Evolutionary conservation across 169 alveolate species (phyloP), one percentile per base, ranked within the genome.

Genomic region (Eimeria brunetti): DNA sequence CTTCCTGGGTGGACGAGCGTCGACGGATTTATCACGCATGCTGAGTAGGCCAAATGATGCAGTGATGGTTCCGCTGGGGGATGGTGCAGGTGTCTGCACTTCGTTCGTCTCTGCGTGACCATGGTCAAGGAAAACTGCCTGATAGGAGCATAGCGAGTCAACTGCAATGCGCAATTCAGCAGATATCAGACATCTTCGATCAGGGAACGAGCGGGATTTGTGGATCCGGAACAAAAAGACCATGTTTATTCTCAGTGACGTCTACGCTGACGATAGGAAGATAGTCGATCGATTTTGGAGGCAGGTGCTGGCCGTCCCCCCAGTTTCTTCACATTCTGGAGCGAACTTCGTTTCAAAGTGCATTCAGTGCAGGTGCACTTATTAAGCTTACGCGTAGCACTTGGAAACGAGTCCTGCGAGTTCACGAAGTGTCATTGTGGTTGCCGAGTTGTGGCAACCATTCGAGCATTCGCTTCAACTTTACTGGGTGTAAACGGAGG

Each of bases 121-220:
- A 5, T 49, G 38, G n/a, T 6, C 22, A 1, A 44, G 69, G 67
- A 14, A 27, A 22, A 0, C n/a, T 24, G 36, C 20, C 24, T 44
- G 41, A 46, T 20, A 46, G 24, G 62, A 76, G 27, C 27, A n/a
- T 44, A 24, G 24, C 38, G 60, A 58, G 38, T 27, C 38, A 22
- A 49, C 14, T 49, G 88, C 44, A 46, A 11, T n/a, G 69, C 49
- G 44, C n/a, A 24, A n/a, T 49, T 49, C 46, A 78, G 49, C n/a
- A 46, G 64, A 46, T 11, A n/a, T 9, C 38, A 46, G 27, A n/a
- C 67, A 27, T 78, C 38, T 46, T 51, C 88, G n/a, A 49, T 49
- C 88, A 78, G 64, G 88, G 46, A 78, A 30, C 38, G 64, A 44
- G 86, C 11, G 88, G 88, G 67, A 46, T 78, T 27, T 27, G 44